Evolutionary conservation across 106 monocot species (phyloP), one percentile per base, ranked within the genome.

Genomic region (Phalaenopsis aphrodite): DNA sequence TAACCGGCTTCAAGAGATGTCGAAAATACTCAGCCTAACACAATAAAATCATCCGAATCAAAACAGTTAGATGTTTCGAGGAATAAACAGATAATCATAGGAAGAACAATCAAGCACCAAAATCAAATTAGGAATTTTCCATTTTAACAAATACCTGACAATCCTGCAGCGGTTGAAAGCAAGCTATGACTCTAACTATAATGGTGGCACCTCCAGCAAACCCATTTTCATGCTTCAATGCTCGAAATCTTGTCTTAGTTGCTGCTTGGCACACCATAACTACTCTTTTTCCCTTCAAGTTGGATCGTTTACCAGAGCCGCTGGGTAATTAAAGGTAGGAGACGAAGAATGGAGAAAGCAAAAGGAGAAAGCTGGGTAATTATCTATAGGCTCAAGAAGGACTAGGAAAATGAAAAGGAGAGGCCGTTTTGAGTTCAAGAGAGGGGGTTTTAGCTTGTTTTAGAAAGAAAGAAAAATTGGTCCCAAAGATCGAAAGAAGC

Each of bases 211-310:
- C 82, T 41, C 94, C 94, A 5, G 87, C 81, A 69, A 88, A 78
- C 71, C 95, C 93, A 85, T 83, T 93, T 85, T 91, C 89, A 77
- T 96, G 95, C 81, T 91, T 95, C 83, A 91, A 85, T 81, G 89
- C 89, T 86, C 89, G 85, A 81, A 95, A 95, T 91, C 93, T 86
- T 30, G 93, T 95, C 87, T 93, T 84, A 37, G 82, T 42, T 2
- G 90, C 95, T 83, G 89, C 93, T 89, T 91, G 91, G 84, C 88
- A 85, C 86, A 95, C 93, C 95, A 95, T 95, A 79, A 87, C 89
- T 92, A 86, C 89, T 84, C 73, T 81, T 46, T 84, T 72, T n/a
- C 77, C 71, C 80, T 79, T 64, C 37, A 30, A 76, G 43, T 78
- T 42, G 52, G 14, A 42, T 75, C 5, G 24, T 61, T 52, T 16